Percentiles rank a stretch among this genome's conserved stretches.
phyloP scores from a whole-genome alignment of 768 basidiomycete genomes.

The Sporobolomyces phaffii region DNA sequence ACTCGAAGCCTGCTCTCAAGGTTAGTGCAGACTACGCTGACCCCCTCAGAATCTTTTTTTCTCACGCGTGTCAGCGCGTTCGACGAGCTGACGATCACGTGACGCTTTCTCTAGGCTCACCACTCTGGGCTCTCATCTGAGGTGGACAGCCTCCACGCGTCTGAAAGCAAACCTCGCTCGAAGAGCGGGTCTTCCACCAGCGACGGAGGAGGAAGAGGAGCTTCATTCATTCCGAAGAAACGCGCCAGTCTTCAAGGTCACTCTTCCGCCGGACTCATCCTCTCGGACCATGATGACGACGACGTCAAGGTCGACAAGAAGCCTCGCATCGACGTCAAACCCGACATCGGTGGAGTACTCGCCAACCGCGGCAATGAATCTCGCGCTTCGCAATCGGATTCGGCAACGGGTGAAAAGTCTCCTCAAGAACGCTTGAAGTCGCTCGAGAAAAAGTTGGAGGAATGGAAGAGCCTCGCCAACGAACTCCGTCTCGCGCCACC shows the following conservation, averaged over 20 bases:
- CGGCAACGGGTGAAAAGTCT: too few relatives aligned
- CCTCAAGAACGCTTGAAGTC: neutral
- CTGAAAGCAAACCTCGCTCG: neutral
- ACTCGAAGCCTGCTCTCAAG: slow-evolving; percentile 4
- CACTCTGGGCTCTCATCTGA: neutral
- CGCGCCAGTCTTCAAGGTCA: neutral
- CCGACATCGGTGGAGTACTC: slow-evolving; percentile 3
- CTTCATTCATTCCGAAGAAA: slow-evolving; percentile 20
- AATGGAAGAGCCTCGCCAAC: too few relatives aligned
- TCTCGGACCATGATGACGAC: neutral
- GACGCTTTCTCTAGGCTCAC: neutral
- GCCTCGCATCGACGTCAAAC: slow-evolving; percentile 4
- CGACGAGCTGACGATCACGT: too few relatives aligned
- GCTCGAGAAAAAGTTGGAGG: neutral
- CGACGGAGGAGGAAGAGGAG: too few relatives aligned
- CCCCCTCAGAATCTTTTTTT: too few relatives aligned
- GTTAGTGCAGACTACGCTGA: neutral
- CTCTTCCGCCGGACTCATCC: slow-evolving; percentile 5
- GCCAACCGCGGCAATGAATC: slow-evolving; percentile 11
- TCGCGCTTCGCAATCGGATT: neutral
- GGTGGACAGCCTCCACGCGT: neutral
- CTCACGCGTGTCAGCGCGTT: neutral
- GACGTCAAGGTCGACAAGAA: slow-evolving; percentile 26
- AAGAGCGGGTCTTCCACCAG: too few relatives aligned
- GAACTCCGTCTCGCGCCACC: neutral